Conservation (phyloP, 257 asterid genomes). For the Fraxinus cuspidata region DNA sequence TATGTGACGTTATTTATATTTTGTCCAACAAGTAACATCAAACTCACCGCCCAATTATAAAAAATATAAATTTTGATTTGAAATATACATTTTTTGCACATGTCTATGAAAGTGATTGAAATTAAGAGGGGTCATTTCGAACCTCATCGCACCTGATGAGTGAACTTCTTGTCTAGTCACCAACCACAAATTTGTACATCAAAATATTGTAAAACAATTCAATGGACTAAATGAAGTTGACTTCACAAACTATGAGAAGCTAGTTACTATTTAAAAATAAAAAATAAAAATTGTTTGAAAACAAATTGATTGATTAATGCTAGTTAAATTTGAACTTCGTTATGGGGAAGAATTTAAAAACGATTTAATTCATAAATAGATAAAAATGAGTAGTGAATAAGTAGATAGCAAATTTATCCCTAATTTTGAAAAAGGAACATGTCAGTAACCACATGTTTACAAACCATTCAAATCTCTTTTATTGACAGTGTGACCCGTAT, state of each 20-base stretch:
- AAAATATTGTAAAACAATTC: not conserved
- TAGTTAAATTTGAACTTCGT: no score
- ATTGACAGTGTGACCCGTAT: no score
- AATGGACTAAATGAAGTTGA: not conserved
- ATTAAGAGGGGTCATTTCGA: conserved; percentile 29
- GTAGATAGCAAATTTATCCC: no score
- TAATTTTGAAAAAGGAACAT: no score
- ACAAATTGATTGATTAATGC: no score
- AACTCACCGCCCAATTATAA: not conserved
- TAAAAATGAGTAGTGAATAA: no score
- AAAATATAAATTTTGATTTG: not conserved
- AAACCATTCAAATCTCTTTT: no score
- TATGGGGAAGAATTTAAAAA: no score
- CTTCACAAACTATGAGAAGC: not conserved
- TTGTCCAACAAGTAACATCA: not conserved
- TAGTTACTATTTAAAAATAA: not conserved
- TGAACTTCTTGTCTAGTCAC: not conserved
- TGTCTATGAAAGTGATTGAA: conserved; percentile 24
- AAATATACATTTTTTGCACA: not conserved
- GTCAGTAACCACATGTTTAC: no score
- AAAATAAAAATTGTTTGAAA: no score
- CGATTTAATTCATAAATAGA: no score
- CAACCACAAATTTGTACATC: not conserved
- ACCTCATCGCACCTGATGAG: conserved; percentile 17
- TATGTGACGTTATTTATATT: not conserved